Conservation (phyloP, 2,329 filamentous ascomycete genomes). For the Didymella keratinophila region DNA sequence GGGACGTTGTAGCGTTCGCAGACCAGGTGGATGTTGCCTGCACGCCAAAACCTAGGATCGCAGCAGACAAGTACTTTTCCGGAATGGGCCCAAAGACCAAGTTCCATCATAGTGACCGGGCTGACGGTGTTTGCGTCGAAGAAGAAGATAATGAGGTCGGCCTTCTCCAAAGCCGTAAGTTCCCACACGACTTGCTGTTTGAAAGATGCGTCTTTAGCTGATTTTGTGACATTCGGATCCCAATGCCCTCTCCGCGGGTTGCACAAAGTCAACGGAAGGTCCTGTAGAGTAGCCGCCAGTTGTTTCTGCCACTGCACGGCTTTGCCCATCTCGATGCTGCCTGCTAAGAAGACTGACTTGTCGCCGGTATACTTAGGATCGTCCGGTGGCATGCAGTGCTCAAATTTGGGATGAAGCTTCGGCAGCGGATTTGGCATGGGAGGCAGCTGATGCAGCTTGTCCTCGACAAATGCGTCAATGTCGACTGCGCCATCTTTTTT, state of each 20-base stretch:
- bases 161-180: conserved; percentile 62
- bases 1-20: conserved; percentile 60
- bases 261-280: conserved; percentile 61
- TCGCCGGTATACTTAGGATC: conserved; percentile 24
- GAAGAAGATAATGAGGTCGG: conserved; percentile 65
- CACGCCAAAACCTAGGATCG: conserved; percentile 61
- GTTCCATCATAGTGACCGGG: conserved; percentile 67
- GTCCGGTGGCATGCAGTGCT: conserved; percentile 28
- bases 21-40: conserved; percentile 68
- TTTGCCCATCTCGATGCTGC: conserved; percentile 59
- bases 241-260: conserved; percentile 66
- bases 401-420: conserved; percentile 18
- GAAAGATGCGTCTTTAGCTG: conserved; percentile 53
- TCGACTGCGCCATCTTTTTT: conserved; percentile 12
- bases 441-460: conserved; percentile 30
- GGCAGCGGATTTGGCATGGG: conserved; percentile 11
- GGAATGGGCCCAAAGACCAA: conserved; percentile 61
- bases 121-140: conserved; percentile 63
- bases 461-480: conserved; percentile 32
- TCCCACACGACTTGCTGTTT: conserved; percentile 68
- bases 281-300: conserved; percentile 53
- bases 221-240: conserved; percentile 63
- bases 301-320: conserved; percentile 62
- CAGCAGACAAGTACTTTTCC: conserved; percentile 63
- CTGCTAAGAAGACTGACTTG: conserved; percentile 65